phyloP scores from a whole-genome alignment of 2,329 filamentous ascomycete species.

The Blastomyces gilchristii region DNA sequence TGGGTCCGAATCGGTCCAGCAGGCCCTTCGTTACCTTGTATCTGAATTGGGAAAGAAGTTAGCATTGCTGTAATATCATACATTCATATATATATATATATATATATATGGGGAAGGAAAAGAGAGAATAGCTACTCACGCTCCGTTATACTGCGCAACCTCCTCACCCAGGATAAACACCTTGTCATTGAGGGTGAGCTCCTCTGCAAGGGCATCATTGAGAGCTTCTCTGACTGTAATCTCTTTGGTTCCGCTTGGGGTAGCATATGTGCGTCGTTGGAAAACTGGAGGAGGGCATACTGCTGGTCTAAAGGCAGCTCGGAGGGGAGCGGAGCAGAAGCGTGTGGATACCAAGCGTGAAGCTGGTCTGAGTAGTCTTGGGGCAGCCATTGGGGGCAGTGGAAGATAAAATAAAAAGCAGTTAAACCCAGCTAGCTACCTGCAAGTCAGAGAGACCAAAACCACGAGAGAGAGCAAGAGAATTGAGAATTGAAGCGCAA shows the following conservation, averaged over 20 bases:
- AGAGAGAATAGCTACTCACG: constrained; percentile 39
- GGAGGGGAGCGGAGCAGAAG: constrained; percentile 40
- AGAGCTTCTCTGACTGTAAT: constrained; percentile 95
- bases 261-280: constrained; percentile 47
- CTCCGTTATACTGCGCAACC: constrained; percentile 99
- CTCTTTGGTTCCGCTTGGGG: constrained; percentile 61
- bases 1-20: constrained; percentile 91
- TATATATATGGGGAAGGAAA: background rate
- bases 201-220: constrained; percentile 95
- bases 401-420: constrained; percentile 32
- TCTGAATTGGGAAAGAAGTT: constrained; percentile 28
- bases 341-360: constrained; percentile 51
- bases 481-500: background rate
- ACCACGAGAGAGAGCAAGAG: background rate
- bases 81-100: background rate
- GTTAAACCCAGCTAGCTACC: constrained; percentile 44
- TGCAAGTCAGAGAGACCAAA: constrained; percentile 16
- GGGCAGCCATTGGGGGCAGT: constrained; percentile 44
- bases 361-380: constrained; percentile 55
- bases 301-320: constrained; percentile 45
- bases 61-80: background rate
- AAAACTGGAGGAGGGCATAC: constrained; percentile 40
- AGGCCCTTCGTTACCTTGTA: constrained; percentile 99
- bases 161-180: constrained; percentile 96
- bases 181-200: constrained; percentile 88